Evolutionary conservation across 208 protist genomes (phyloP).

Genomic region (Leishmania lainsoni): DNA sequence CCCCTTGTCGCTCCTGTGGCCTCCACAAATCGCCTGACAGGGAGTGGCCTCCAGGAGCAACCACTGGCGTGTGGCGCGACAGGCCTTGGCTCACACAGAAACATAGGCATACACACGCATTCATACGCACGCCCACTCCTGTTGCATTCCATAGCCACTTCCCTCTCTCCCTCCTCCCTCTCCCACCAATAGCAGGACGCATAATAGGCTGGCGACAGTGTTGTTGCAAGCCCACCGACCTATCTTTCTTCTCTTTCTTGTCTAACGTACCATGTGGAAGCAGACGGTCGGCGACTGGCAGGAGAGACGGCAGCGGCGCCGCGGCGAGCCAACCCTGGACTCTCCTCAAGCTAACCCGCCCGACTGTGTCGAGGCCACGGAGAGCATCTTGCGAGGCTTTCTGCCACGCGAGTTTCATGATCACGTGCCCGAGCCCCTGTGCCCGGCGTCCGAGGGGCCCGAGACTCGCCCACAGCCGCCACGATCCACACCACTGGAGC

Average conservation of each 20-base stretch:
- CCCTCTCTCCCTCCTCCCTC: neutral
- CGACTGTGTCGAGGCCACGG: constrained; percentile 13
- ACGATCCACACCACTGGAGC: neutral
- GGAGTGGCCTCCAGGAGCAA: too few relatives aligned
- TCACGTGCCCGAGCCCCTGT: constrained; percentile 12
- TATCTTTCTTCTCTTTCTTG: too few relatives aligned
- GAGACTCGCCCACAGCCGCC: neutral
- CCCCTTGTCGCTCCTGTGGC: neutral
- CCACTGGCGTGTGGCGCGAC: neutral
- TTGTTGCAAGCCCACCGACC: neutral
- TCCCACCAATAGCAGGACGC: neutral
- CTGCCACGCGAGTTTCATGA: constrained; percentile 27
- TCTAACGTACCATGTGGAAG: constrained; percentile 52
- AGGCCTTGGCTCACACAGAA: neutral
- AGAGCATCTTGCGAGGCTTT: constrained; percentile 25
- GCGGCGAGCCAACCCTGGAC: constrained; percentile 5
- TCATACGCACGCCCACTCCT: neutral
- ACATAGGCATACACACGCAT: neutral
- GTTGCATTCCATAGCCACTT: neutral
- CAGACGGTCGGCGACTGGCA: constrained; percentile 68
- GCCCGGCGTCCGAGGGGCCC: constrained; percentile 15
- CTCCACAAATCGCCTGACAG: neutral
- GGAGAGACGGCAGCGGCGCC: constrained; percentile 55
- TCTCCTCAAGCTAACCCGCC: constrained; percentile 21
- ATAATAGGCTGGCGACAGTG: neutral